Base-by-base conservation (phyloP, 2,329 filamentous ascomycete species). In the Huntiella decipiens region DNA sequence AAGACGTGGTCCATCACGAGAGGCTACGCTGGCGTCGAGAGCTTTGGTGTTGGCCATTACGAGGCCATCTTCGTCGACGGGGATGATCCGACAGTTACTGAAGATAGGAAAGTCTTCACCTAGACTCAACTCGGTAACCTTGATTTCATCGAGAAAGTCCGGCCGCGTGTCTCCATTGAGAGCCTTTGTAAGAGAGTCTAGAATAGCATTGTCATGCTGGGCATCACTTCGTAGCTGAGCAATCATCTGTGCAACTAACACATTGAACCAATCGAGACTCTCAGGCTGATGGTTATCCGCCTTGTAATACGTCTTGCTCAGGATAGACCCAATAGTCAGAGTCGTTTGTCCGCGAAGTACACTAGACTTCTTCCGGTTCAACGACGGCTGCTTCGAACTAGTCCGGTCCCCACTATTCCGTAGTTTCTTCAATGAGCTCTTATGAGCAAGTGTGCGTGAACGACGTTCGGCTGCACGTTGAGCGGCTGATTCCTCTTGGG, bases 81-180 rank as follows among this genome's bases (percentile, higher is more conserved):
- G 85, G 50, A 95, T 95, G 46, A 98, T 82, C 49, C 91, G 77
- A 57, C 91, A 96, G 61, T 98, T 98, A 66, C 87, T 95, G 61
- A 98, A 93, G 45, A 98, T 98, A 22, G 91, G 91, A 53, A 96
- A 98, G 56, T 98, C 91, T 56, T 98, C 91, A 28, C 91, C 91
- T 4, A 98, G 67, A 43, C 81, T 92, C 50, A 98, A 77, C 62
- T 98, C 88, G 2, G 87, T 94, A 45, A 98, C 83, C 19, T 79
- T 79, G 51, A 98, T 96, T 57, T 91, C 82, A 58, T 93, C 88
- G 31, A 98, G 69, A 60, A 93, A 98, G 53, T 87, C 82, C 1
- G 91, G 91, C 46, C 91, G 81, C 38, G 77, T 77, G 8, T 74
- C 71, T n/a, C 87, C 81, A 56, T 98, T 98, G 47, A 98, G 68